Base-by-base conservation (phyloP, 2,329 filamentous ascomycete genomes). In the Paraconiothyrium brasiliense region DNA sequence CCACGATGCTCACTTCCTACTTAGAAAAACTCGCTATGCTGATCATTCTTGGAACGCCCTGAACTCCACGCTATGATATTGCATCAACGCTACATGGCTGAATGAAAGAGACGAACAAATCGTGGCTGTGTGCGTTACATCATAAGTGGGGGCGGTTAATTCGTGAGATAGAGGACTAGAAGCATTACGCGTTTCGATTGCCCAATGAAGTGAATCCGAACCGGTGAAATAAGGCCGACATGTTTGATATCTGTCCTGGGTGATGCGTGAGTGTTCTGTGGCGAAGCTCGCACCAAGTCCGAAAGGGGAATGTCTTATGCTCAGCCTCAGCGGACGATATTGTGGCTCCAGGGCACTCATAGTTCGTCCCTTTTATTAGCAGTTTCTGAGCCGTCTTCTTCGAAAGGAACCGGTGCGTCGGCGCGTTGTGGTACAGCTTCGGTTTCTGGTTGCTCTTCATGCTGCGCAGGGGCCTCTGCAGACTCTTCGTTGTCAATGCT, bases 101-200 rank as follows among this genome's bases (percentile, higher is more conserved):
- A 54, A 59, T 10, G 41, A 59, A 54, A 54, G 20, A 47, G n/a
- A 54, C 9, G 32, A 20, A 35, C 20, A 24, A 20, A n/a, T 35
- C n/a, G 49, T 43, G 39, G 47, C 57, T 39, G 34, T 52, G 35
- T 54, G 46, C 58, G 24, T 60, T 60, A 50, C 13, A 2, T 60
- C 58, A 44, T 60, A 37, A 47, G 46, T 51, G 24, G 46, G 44
- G 16, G 48, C 1, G 20, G 20, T 20, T 37, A 13, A 30, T 16
- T 59, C 49, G 57, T 59, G 30, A 30, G 27, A 54, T 37, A 59
- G 30, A 8, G 39, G 27, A 24, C 2, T 11, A 5, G 41, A 20
- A 32, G 27, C 49, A 43, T 57, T 56, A 56, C 32, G 34, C 54
- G 30, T 56, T 48, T 56, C 30, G 9, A 56, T 37, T 47, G 46